A percentile compares a stretch with the other conserved stretches of the same genome.
Conservation (phyloP, 2,329 filamentous ascomycete genomes). For the Aspergillus vadensis region DNA sequence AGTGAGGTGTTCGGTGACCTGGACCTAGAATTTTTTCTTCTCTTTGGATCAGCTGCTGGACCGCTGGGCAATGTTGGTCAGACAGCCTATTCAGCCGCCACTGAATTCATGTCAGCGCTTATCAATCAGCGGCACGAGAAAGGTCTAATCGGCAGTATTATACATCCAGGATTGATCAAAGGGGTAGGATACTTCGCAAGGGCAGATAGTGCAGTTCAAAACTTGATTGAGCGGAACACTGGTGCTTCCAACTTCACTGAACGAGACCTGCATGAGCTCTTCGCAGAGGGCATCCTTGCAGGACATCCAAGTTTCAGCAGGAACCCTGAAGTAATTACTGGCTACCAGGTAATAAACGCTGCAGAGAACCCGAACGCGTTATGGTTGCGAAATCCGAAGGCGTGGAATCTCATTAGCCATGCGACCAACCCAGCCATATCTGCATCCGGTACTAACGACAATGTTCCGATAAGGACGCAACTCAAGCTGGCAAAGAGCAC, state of each 20-base stretch:
- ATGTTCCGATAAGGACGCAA: not conserved
- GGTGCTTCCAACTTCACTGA: slow-evolving; percentile 23
- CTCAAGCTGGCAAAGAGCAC: not conserved
- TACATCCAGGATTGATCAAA: not conserved
- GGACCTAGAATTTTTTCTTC: slow-evolving; percentile 2
- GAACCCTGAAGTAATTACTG: slow-evolving; percentile 9
- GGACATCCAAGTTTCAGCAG: slow-evolving; percentile 18
- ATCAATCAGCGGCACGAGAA: slow-evolving; percentile 1
- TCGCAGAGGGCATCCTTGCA: slow-evolving; percentile 34
- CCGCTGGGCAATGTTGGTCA: slow-evolving; percentile 7
- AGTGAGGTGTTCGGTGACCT: not conserved
- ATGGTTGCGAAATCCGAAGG: slow-evolving; percentile 5
- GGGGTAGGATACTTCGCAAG: slow-evolving; percentile 1
- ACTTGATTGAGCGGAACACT: not conserved
- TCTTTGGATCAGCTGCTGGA: slow-evolving; percentile 6
- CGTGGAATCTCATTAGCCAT: not conserved
- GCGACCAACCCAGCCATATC: not conserved
- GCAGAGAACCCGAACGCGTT: not conserved
- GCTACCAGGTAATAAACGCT: not conserved
- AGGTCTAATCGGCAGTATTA: not conserved
- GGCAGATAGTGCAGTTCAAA: not conserved
- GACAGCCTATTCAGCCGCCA: slow-evolving; percentile 4
- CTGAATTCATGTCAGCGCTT: slow-evolving; percentile 5
- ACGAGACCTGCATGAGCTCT: slow-evolving; percentile 33
- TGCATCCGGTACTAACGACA: not conserved